Base-by-base conservation (phyloP, 1,284 basidiomycete species). In the Apiotrichum porosum region DNA sequence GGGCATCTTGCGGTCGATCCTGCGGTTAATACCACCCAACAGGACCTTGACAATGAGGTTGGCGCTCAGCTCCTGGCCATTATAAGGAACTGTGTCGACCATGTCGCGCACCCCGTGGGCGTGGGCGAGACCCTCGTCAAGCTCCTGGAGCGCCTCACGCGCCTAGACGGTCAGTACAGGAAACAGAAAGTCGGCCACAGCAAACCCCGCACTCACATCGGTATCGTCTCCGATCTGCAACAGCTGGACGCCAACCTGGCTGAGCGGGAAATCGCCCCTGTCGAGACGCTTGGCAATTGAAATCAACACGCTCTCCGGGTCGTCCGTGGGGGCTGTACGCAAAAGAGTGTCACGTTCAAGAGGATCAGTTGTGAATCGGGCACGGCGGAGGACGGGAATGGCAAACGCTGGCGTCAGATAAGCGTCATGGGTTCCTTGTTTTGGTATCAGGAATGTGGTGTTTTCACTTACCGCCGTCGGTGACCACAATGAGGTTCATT, bases 171-270 rank as follows among this genome's bases (percentile, higher is more conserved):
- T n/a, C n/a, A n/a, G n/a, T n/a, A n/a, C n/a, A n/a, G n/a, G n/a
- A n/a, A n/a, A n/a, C n/a, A n/a, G n/a, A n/a, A n/a, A n/a, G n/a
- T n/a, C n/a, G n/a, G n/a, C n/a, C n/a, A n/a, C n/a, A n/a, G n/a
- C n/a, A n/a, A n/a, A n/a, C n/a, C n/a, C n/a, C n/a, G 10, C 32
- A 54, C 68, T 54, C 46, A 62, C 67, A 42, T 66, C 62, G 1
- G 52, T 14, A 37, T 67, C 66, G 34, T 69, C 54, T 6, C 73
- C 71, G 23, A 74, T 64, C 51, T 75, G 74, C 21, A 76, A 51
- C 45, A 76, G 67, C 51, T 73, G 69, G 21, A 76, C 61, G 33
- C 74, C 72, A 9, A 76, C 58, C 60, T 76, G 75, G 21, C 62
- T 56, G 3, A 71, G 52, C 1, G 74, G 74, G 42, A 63, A 73